Base-by-base conservation (phyloP, 108 stramenopile species). In the Phaeodactylum tricornutum region DNA sequence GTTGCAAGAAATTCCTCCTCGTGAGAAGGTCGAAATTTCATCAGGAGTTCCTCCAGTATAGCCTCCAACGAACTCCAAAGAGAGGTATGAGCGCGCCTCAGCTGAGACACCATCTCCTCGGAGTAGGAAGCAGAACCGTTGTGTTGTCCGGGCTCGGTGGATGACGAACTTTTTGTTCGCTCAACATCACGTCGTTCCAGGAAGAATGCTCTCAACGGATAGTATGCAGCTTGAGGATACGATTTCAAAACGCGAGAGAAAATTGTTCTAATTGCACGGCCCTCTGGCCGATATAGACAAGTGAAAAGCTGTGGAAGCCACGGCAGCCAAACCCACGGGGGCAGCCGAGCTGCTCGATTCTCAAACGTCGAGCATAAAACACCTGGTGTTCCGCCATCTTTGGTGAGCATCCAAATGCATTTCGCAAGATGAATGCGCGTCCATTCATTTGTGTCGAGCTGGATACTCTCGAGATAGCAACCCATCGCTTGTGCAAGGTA, bases 311-410 rank as follows among this genome's bases (percentile, higher is more conserved):
- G 87, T 9, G 92, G 92, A 11, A 92, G 81, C 92, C 93, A 94
- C 29, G 92, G 88, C 0, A 96, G 67, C 93, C 93, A 96, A 5
- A 92, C 82, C 93, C 92, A 94, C 21, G 84, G 71, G 14, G 92
- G 96, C 20, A 93, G 50, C 34, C 64, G 53, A 11, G 60, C 55
- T 14, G 74, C 81, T 23, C 82, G 53, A 20, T 65, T 65, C 56
- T 93, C 81, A 29, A 93, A 51, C 36, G 87, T 84, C 47, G 69
- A 65, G 38, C 82, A 79, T 40, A 93, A 61, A 50, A 75, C 66
- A 14, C 83, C 83, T 30, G 75, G 79, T 29, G 65, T 48, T 7
- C 73, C 52, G 15, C 84, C 90, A 58, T 94, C 93, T 16, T 79
- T 76, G 30, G 72, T 68, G 34, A 96, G 79, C 77, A 94, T 81